Base-by-base conservation (phyloP, 73 alveolate species). In the Loxodes magnus region DNA sequence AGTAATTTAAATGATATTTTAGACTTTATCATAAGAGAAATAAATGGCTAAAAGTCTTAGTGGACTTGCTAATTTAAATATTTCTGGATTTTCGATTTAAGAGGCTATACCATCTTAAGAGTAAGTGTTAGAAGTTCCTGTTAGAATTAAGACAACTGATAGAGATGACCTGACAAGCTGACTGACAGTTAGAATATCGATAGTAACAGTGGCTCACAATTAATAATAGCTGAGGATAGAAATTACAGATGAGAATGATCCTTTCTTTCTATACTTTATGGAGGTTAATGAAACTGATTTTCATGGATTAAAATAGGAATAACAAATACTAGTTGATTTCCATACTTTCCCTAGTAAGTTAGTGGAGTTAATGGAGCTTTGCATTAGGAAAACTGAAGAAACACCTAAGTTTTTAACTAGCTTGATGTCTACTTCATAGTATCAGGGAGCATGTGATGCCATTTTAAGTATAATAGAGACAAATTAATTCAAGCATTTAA, bases 181-280 rank as follows among this genome's bases (percentile, higher is more conserved):
- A 14, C 51, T 67, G 19, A 31, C 46, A 35, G 28, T 60, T 35
- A 38, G 35, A 7, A 27, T 59, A 9, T 6, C 37, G 30, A 20
- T 29, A 20, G 21, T 23, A 41, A 5, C 20, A 9, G 41, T 22
- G 4, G 5, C 19, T 20, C 28, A 46, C 6, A 43, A 59, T 34
- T 54, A 43, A 25, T 57, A 69, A 51, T 46, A 60, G 15, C 35
- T 69, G 15, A 26, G 50, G 5, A 42, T 69, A 3, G 76, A 69
- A 24, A 24, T 69, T 0, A 69, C 83, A 23, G 83, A 69, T 48
- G 83, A 69, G 26, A 17, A 14, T 25, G 72, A 69, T 42, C 83
- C 84, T 6, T 70, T 62, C 59, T 70, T 70, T 65, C 12, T 70
- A 30, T 70, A 70, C 41, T 34, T 71, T 2, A 33, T 62, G 22